Conservation (phyloP, 164 flowering plant genomes). For the Taxillus chinensis region DNA sequence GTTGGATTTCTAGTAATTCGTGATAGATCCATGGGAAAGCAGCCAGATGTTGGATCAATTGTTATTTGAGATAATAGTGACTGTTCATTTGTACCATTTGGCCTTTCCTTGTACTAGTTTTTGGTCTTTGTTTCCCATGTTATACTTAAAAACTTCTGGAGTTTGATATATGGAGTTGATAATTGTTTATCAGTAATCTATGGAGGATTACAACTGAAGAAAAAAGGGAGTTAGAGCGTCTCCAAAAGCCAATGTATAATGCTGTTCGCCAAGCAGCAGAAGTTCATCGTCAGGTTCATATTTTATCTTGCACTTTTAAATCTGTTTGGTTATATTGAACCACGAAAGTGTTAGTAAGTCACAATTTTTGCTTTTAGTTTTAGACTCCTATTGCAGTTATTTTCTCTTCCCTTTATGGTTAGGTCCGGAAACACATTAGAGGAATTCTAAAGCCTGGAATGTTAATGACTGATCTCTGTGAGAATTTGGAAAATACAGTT, state of each 20-base stretch:
- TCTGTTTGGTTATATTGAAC: no score
- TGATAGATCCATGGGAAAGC: no score
- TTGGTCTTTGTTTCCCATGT: not conserved
- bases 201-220: constrained; percentile 98
- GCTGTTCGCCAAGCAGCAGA: constrained; percentile 94
- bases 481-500: constrained; percentile 89
- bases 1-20: no score
- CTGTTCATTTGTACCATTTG: no score
- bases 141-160: not conserved
- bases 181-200: constrained; percentile 43
- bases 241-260: constrained; percentile 76
- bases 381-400: not conserved
- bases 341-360: no score
- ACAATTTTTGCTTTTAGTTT: not conserved
- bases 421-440: constrained; percentile 89
- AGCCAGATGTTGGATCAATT: no score
- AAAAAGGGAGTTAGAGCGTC: constrained; percentile 89
- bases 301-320: not conserved
- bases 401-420: constrained; percentile 2
- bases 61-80: no score
- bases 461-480: constrained; percentile 85
- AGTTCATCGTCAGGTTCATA: constrained; percentile 93
- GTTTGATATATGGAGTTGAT: constrained; percentile 1
- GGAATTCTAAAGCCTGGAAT: constrained; percentile 87
- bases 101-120: no score